Conservation (phyloP, 768 basidiomycete genomes). For the Scleroderma bovista region DNA sequence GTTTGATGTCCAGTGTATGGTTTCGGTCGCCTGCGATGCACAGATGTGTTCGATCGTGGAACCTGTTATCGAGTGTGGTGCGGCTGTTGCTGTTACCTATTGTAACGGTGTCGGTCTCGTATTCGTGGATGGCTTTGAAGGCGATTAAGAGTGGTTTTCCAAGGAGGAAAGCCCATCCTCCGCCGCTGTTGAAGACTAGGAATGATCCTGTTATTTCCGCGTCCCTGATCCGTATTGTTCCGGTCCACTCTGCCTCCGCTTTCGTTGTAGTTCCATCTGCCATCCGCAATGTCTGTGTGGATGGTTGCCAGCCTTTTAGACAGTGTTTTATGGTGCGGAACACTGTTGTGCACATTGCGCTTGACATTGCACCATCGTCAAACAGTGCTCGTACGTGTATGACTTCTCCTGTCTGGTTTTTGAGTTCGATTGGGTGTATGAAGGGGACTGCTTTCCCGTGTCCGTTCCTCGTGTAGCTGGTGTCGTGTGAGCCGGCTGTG, state of each 20-base stretch:
- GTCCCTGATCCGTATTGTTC: not conserved
- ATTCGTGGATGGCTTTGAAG: slow-evolving; percentile 21
- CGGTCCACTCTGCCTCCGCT: not conserved
- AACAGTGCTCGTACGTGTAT: not conserved
- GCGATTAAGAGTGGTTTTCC: slow-evolving; percentile 22
- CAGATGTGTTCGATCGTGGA: not conserved
- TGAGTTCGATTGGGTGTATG: not conserved
- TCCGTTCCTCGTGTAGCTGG: not conserved
- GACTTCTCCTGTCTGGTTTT: not conserved
- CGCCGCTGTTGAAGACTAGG: not conserved
- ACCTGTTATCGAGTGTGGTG: not conserved
- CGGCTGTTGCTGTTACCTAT: not conserved
- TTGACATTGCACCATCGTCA: not conserved
- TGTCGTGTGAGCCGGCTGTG: too few relatives aligned
- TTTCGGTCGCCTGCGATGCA: not conserved
- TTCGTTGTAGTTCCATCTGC: not conserved
- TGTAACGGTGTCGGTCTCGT: not conserved
- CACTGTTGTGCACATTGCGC: not conserved
- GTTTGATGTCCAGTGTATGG: not conserved
- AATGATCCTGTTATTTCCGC: not conserved
- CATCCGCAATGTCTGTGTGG: not conserved
- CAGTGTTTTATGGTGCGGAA: not conserved
- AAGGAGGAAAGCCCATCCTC: slow-evolving; percentile 24
- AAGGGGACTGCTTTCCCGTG: not conserved
- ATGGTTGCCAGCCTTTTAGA: not conserved